Conservation (phyloP, 768 basidiomycete genomes). For the Chlorophyllum brunneum region DNA sequence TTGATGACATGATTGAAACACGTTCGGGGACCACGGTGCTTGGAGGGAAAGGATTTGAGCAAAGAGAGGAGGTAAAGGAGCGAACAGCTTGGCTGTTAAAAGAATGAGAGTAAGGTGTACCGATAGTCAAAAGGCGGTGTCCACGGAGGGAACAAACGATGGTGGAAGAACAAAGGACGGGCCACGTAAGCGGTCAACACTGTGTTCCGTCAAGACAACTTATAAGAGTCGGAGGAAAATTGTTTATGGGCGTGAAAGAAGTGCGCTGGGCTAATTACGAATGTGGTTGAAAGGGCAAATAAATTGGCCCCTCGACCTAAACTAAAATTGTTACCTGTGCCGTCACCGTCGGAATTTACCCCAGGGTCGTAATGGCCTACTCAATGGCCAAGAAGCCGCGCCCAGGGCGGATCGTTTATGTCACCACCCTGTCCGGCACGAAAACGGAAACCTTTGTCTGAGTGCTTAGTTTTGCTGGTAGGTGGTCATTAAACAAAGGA, state of each 20-base stretch:
- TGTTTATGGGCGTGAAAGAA: neutral
- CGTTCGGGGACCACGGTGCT: neutral
- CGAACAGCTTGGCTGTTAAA: neutral
- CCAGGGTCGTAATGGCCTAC: neutral
- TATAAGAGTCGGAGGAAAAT: neutral
- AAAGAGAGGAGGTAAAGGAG: neutral
- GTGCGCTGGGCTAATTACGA: neutral
- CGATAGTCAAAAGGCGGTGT: neutral
- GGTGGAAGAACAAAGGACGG: neutral
- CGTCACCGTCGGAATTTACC: neutral
- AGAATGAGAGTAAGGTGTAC: neutral
- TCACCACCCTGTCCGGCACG: no score
- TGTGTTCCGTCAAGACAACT: neutral
- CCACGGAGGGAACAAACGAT: neutral
- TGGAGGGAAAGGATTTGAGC: neutral
- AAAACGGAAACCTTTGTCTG: no score
- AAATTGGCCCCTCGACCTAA: neutral
- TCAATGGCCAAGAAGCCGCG: neutral
- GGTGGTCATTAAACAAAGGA: no score
- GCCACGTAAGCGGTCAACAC: conserved; percentile 8
- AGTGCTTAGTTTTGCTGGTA: no score
- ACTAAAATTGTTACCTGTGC: neutral
- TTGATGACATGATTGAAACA: neutral
- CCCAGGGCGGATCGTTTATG: neutral
- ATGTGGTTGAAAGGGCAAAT: neutral